phyloP scores from a whole-genome alignment of 345 rosid species.

The Brassica incana region DNA sequence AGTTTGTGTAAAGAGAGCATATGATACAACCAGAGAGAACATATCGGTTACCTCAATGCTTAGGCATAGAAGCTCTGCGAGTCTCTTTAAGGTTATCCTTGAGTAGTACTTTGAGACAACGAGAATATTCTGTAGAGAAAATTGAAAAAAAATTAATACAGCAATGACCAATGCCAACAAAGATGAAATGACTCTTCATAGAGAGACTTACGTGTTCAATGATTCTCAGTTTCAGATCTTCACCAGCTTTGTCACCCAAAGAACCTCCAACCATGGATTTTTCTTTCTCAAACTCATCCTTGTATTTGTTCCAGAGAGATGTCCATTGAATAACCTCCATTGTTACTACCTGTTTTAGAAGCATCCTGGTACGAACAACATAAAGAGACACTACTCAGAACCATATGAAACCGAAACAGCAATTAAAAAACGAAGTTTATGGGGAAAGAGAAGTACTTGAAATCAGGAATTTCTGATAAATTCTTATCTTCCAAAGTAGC shows the following conservation, averaged over 20 bases:
- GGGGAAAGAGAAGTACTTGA: conserved; percentile 49
- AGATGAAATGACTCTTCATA: background rate
- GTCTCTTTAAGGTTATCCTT: conserved; percentile 81
- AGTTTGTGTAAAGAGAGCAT: background rate
- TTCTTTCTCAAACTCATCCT: conserved; percentile 87
- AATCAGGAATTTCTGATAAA: conserved; percentile 74
- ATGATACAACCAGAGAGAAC: conserved; percentile 4
- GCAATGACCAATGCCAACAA: too few relatives aligned
- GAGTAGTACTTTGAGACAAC: conserved; percentile 96
- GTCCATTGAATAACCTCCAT: conserved; percentile 99
- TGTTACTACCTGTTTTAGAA: conserved; percentile 85
- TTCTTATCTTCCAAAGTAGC: conserved; percentile 83
- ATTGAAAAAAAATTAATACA: too few relatives aligned
- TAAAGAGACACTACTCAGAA: background rate
- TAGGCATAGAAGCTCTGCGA: conserved; percentile 85
- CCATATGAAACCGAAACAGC: background rate
- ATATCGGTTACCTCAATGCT: conserved; percentile 58
- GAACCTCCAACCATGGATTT: conserved; percentile 83
- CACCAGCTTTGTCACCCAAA: conserved; percentile 90
- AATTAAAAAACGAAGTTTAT: background rate
- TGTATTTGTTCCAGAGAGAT: conserved; percentile 78
- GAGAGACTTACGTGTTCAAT: conserved; percentile 75
- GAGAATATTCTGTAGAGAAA: conserved; percentile 76
- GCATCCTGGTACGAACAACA: conserved; percentile 48
- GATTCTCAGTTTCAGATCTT: conserved; percentile 84